phyloP scores from a whole-genome alignment of 768 basidiomycete genomes.

The Lactarius akahatsu region DNA sequence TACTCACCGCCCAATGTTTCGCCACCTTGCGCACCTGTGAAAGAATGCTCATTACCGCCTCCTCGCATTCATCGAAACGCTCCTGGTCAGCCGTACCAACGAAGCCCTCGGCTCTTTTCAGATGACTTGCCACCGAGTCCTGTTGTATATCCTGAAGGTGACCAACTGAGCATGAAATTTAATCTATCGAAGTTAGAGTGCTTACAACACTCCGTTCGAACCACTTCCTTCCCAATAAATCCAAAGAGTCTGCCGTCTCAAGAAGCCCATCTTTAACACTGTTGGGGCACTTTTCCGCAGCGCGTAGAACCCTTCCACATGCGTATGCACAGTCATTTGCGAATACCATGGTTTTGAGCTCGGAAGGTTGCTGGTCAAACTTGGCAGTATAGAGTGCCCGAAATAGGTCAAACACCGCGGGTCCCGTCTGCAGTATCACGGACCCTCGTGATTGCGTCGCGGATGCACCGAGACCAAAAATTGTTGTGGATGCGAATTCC shows the following conservation, averaged over 20 bases:
- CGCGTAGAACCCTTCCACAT: conserved; percentile 30
- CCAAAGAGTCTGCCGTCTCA: conserved; percentile 53
- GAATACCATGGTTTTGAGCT: conserved; percentile 60
- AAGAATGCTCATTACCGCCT: conserved; percentile 58
- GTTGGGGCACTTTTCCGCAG: conserved; percentile 34
- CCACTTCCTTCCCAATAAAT: conserved; percentile 62
- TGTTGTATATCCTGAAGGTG: conserved; percentile 49
- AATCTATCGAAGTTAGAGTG: conserved; percentile 22
- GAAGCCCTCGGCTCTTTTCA: conserved; percentile 63
- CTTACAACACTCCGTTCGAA: conserved; percentile 70
- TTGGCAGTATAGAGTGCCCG: conserved; percentile 74
- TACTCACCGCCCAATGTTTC: conserved; percentile 69
- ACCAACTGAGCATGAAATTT: background rate
- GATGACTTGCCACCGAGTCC: conserved; percentile 45
- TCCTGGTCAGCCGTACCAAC: conserved; percentile 66
- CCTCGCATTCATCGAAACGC: conserved; percentile 75
- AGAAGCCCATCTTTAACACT: conserved; percentile 47
- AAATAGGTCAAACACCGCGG: conserved; percentile 73
- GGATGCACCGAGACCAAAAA: conserved; percentile 32
- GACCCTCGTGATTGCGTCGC: conserved; percentile 41
- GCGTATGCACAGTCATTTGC: conserved; percentile 82
- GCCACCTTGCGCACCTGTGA: conserved; percentile 62
- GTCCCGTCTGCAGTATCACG: conserved; percentile 58
- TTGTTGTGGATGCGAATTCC: conserved; percentile 57
- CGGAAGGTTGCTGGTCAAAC: conserved; percentile 48